These are phyloP conservation scores for Pleurotus tuoliensis DNA, from an alignment of 768 basidiomycete genomes.

Conservation along the genomic window DNA sequence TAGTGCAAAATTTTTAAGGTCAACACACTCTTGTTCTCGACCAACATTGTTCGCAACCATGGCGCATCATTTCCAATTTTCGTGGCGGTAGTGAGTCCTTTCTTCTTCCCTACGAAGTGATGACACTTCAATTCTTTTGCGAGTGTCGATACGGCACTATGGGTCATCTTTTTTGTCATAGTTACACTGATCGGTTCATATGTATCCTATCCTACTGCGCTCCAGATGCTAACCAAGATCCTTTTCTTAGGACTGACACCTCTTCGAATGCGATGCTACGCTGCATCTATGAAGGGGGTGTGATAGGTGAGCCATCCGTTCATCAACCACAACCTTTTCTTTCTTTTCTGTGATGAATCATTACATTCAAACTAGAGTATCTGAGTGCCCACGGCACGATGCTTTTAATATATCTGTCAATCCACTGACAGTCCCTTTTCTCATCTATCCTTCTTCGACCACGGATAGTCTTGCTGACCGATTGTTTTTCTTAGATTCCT, in stretches of 20 bases:
- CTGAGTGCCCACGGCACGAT: constrained; percentile 70
- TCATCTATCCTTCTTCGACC: neutral
- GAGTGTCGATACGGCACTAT: constrained; percentile 55
- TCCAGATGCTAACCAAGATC: no score
- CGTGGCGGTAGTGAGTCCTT: neutral
- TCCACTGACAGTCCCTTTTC: constrained; percentile 49
- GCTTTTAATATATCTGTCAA: constrained; percentile 59
- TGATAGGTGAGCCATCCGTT: neutral
- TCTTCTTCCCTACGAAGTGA: constrained; percentile 38
- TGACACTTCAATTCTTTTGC: constrained; percentile 46
- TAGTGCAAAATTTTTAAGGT: neutral
- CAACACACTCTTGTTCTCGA: neutral
- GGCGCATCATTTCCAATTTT: neutral
- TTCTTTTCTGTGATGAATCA: constrained; percentile 46
- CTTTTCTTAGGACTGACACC: no score
- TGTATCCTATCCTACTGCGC: neutral
- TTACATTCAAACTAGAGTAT: constrained; percentile 91
- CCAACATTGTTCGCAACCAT: neutral
- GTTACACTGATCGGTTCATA: constrained; percentile 79
- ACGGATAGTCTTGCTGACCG: constrained; percentile 6
- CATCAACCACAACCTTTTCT: neutral
- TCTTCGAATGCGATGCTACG: no score
- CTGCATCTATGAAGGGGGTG: no score
- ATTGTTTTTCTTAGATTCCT: constrained; percentile 1
- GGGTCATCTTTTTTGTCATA: constrained; percentile 72